Evolutionary conservation across 805 yeast genomes (phyloP), one percentile per base, ranked within the genome.

Genomic region (Kazachstania psychrophila): DNA sequence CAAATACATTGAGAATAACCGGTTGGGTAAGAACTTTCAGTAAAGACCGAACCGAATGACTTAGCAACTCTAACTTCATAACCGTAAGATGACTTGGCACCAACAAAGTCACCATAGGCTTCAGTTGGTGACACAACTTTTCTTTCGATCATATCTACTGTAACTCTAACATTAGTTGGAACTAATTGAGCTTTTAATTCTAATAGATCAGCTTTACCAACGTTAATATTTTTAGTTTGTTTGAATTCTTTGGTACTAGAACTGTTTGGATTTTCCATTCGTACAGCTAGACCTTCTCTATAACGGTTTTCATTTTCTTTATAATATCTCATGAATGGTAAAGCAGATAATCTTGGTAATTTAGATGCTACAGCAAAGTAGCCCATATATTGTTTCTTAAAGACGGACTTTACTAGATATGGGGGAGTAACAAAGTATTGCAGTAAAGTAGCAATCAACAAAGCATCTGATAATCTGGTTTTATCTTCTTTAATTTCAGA

Each of bases 351-450:
- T 49, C 75, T 74, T 26, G 95, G 96, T 40, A 81, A 66, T 44
- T 71, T 73, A 24, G 66, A 65, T 0, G 95, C 95, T 43, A 73
- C 69, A 37, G 68, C 68, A 54, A 82, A 73, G 51, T 74, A 70
- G 25, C 62, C 56, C 18, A 57, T 40, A 42, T 64, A 51, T 46
- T 66, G 61, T 17, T 67, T 61, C 42, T 70, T 66, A 62, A 86
- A 84, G 4, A 79, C 68, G 2, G 77, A 60, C 42, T 78, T 77
- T 14, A 77, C 72, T 29, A 87, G 65, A 52, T 87, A 84, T 33
- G 85, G 81, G 1, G 96, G 95, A 0, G 95, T 86, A 12, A 86
- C 75, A 51, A 84, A 84, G 53, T 65, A 86, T 53, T 85, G 94
- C 39, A 87, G 61, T 27, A 87, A 64, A 1, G 78, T 65, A 1